Base-by-base conservation (phyloP, 2,329 filamentous ascomycete genomes). In the Zymoseptoria pseudotritici region DNA sequence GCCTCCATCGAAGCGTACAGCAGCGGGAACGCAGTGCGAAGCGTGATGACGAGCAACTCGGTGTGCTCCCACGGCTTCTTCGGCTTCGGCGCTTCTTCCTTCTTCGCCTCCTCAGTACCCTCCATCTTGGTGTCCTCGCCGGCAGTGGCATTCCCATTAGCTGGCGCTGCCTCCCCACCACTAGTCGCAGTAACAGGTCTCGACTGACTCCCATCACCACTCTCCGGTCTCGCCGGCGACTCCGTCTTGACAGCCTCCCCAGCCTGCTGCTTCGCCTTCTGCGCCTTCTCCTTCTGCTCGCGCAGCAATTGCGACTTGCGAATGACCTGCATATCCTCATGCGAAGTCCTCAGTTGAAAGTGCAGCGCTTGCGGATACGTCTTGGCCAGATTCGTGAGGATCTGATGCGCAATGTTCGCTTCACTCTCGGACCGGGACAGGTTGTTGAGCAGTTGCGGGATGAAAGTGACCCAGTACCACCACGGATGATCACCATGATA, bases 381-480 rank as follows among this genome's bases (percentile, higher is more conserved):
- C 78, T 97, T 97, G 56, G 94, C 94, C 71, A 99, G 91, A 79
- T 94, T 96, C 22, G 91, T 83, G 19, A 99, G 82, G 55, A 99
- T 90, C 55, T 85, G 84, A 72, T 94, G 89, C 52, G 93, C 90
- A 54, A 95, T 88, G 4, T 86, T 86, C 11, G 91, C 93, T 75
- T 99, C 95, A 29, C 68, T 68, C 68, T 93, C 92, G 71, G 69
- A 71, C 13, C 97, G 88, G 2, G 90, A 90, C 55, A 99, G 81
- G 56, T 93, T 94, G 51, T 91, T 93, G 31, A 99, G 84, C 50
- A 99, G 82, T 75, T 99, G 94, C 19, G 94, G 94, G 64, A 99
- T 97, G 73, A 96, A 99, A 0, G 93, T 97, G 67, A 97, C 97
- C 94, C 94, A 99, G 77, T 97, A 99, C 94, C 94, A 99, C 11